Evolutionary conservation across 2,329 filamentous ascomycete species (phyloP).

Genomic region (Triangularia setosa): DNA sequence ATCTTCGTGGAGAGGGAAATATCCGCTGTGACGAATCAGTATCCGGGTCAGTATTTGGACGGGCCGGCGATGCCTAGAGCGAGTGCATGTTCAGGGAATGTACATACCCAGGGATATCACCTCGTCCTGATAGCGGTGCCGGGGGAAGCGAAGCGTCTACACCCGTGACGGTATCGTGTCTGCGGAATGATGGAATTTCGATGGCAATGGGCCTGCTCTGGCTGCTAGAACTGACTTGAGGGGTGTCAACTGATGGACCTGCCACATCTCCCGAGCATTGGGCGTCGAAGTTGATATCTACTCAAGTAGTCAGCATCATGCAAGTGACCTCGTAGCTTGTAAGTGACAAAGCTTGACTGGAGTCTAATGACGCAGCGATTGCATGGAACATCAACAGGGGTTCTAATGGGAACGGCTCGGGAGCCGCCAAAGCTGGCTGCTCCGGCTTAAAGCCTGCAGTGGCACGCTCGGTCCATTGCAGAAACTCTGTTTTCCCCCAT

Average conservation of each 20-base stretch:
- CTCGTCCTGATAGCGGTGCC: conserved; percentile 49
- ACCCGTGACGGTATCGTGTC: conserved; percentile 32
- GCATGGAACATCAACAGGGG: background rate
- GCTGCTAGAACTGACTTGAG: conserved; percentile 25
- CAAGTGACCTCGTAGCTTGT: background rate
- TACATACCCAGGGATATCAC: conserved; percentile 56
- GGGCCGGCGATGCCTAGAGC: background rate
- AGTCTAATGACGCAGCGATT: conserved; percentile 13
- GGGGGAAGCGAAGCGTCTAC: conserved; percentile 42
- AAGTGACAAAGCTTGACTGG: background rate
- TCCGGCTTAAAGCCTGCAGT: background rate
- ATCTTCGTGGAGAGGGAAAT: conserved; percentile 59
- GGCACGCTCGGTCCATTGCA: background rate
- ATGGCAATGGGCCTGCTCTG: conserved; percentile 52
- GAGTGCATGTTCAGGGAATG: background rate
- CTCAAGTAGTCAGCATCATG: background rate
- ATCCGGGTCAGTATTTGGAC: background rate
- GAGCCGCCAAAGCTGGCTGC: background rate
- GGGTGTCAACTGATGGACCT: background rate
- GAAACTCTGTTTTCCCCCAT: background rate
- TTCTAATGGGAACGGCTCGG: background rate
- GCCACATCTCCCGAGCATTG: background rate
- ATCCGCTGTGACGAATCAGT: conserved; percentile 42
- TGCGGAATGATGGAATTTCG: conserved; percentile 44
- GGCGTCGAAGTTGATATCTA: background rate